Base-by-base conservation (phyloP, 2,329 filamentous ascomycete genomes). In the Neofusicoccum umdonicola region DNA sequence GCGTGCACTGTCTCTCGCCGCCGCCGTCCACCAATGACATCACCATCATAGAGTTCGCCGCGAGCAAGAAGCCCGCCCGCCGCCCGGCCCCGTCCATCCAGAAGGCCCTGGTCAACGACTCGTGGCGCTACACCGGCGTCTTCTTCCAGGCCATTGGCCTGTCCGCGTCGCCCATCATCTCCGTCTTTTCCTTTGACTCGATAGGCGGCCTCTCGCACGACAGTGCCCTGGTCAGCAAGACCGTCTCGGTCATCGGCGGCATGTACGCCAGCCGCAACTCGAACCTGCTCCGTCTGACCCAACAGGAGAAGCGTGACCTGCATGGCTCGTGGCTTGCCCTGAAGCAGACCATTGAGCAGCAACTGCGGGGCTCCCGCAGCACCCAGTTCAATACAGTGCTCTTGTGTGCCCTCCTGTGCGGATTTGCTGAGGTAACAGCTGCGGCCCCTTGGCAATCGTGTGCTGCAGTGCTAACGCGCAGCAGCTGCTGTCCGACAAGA, bases 131-230 rank as follows among this genome's bases (percentile, higher is more conserved):
- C 35, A 58, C 45, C 52, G 42, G 44, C n/a, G 62, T 57, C 15
- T 64, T 64, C 52, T 64, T 64, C 62, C 51, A 58, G 37, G 62
- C 62, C 35, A 58, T 64, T 15, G 62, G 62, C 34, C 34, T 64
- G 12, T 47, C 62, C 27, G 44, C 62, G 22, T 57, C 62, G 15
- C 62, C 62, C 15, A 39, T 64, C 41, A 64, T 57, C 22, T 57
- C 62, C 17, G 52, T 64, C 22, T 64, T 64, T n/a, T 64, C 62
- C 9, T 64, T 57, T 13, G 44, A 58, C 35, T 57, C 51, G 3
- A 58, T 64, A 15, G 62, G 62, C 44, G 22, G 51, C 13, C 51
- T 64, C 11, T 58, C 52, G 17, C 62, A 64, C 12, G 42, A 42
- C 27, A 64, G 58, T 5, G 62, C 58, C 9, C 52, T 64, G 9